Evolutionary conservation across 371 early-diverging fungal species (phyloP), one percentile per base, ranked within the genome.

Genomic region (Mortierella sp.): DNA sequence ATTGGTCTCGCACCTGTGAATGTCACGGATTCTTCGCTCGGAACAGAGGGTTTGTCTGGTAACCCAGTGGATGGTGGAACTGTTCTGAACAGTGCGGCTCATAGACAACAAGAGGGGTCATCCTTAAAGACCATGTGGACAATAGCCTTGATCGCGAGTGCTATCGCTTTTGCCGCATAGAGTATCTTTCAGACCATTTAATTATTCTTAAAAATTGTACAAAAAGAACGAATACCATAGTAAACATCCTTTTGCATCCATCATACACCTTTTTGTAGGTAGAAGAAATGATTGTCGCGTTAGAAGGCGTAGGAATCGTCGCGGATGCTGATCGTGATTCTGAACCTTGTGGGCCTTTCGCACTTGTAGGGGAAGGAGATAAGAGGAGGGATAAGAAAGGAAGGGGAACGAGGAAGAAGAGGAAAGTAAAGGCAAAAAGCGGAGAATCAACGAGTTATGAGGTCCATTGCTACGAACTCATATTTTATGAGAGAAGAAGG

Each of bases 21-120:
- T 66, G 73, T 73, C 7, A 66, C 65, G 4, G 50, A 67, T 39
- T 22, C 63, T 4, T 71, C 70, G 14, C 37, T 83, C 31, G 83
- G 83, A 7, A n/a, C 66, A 1, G 83, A 83, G 37, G 83, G 83
- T 7, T 70, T 83, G 34, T 83, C 79, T 0, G 83, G 83, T 24
- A 67, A 71, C 9, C 79, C 83, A 16, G 50, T 78, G 5, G 68
- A 76, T 2, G 83, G 83, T 29, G 83, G 83, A 22, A 16, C 55
- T 19, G 47, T 55, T 41, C 6, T 58, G 22, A 37, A 45, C 44
- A 31, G 31, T 58, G 40, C 31, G 19, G 47, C 37, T 10, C 69
- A 53, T 50, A 16, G 41, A 22, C 58, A 58, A 34, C 2, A 9
- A 34, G 22, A 22, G n/a, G n/a, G n/a, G n/a, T n/a, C n/a, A 34